phyloP scores from a whole-genome alignment of 495 filamentous ascomycete species.

The Cryomyces minteri region DNA sequence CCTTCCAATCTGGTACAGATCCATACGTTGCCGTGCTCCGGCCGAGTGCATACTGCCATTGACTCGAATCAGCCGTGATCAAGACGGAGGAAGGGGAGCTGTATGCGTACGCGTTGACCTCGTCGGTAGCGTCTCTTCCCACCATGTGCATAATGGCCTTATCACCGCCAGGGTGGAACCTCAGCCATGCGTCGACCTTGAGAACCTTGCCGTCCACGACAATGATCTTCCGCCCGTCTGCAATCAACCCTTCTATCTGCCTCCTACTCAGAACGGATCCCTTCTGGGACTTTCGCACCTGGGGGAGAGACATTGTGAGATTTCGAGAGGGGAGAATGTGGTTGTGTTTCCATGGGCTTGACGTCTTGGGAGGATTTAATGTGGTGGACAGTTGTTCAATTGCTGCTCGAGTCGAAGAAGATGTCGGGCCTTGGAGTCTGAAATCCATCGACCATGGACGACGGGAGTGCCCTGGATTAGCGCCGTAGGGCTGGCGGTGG shows the following conservation, averaged over 20 bases:
- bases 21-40: slow-evolving; percentile 62
- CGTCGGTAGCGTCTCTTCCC: slow-evolving; percentile 89
- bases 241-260: slow-evolving; percentile 74
- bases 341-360: too few relatives aligned
- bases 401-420: too few relatives aligned
- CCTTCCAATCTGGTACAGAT: slow-evolving; percentile 64
- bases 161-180: slow-evolving; percentile 82
- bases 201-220: slow-evolving; percentile 68
- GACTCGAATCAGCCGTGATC: background rate
- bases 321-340: too few relatives aligned
- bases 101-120: slow-evolving; percentile 65
- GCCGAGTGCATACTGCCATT: slow-evolving; percentile 55
- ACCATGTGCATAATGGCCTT: slow-evolving; percentile 92
- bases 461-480: too few relatives aligned
- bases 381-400: too few relatives aligned
- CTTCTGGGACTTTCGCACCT: background rate
- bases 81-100: slow-evolving; percentile 1
- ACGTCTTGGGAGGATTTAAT: too few relatives aligned
- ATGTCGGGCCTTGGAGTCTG: too few relatives aligned
- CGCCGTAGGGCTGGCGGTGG: too few relatives aligned
- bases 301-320: too few relatives aligned
- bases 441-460: too few relatives aligned
- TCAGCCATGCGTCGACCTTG: slow-evolving; percentile 73
- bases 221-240: slow-evolving; percentile 64
- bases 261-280: slow-evolving; percentile 32